A percentile compares a stretch with the other conserved stretches of the same genome.
Evolutionary conservation across 2,329 filamentous ascomycete species (phyloP).

Genomic region (Escovopsis weberi): DNA sequence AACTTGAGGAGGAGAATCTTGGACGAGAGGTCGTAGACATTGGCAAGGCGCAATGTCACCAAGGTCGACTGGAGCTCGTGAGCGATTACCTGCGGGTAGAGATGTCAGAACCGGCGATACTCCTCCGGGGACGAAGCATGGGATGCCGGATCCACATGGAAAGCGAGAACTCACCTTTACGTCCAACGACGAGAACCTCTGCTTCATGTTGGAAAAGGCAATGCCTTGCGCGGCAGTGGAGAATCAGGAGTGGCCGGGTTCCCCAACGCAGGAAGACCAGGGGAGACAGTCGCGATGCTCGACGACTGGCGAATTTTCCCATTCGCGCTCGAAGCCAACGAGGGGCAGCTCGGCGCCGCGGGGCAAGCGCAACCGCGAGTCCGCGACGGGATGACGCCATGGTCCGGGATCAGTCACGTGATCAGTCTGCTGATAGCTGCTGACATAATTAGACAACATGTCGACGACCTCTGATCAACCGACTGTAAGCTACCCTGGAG

Average conservation of each 20-base stretch:
- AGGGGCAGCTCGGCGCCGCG: conserved; percentile 5
- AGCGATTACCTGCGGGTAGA: conserved; percentile 58
- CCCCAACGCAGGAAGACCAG: too few relatives aligned
- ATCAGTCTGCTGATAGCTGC: not conserved
- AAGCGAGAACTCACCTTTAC: conserved; percentile 40
- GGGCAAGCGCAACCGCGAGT: conserved; percentile 4
- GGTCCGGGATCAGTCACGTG: not conserved
- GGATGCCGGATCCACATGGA: too few relatives aligned
- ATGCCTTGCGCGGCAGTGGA: not conserved
- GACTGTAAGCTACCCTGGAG: too few relatives aligned
- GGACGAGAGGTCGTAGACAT: conserved; percentile 91
- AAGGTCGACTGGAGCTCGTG: conserved; percentile 76
- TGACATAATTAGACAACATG: not conserved
- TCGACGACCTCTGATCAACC: not conserved
- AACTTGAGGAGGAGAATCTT: conserved; percentile 95
- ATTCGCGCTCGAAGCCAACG: not conserved
- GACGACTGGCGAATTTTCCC: too few relatives aligned
- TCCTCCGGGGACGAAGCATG: not conserved
- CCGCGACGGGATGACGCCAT: not conserved
- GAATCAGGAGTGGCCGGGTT: too few relatives aligned
- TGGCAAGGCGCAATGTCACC: conserved; percentile 67
- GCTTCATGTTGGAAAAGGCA: conserved; percentile 46
- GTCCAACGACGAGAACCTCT: conserved; percentile 65
- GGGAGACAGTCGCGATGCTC: too few relatives aligned
- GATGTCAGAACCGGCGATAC: not conserved